These are phyloP conservation scores for Gentiana macrophylla DNA, from an alignment of 257 asterid species.

Conservation along the genomic window DNA sequence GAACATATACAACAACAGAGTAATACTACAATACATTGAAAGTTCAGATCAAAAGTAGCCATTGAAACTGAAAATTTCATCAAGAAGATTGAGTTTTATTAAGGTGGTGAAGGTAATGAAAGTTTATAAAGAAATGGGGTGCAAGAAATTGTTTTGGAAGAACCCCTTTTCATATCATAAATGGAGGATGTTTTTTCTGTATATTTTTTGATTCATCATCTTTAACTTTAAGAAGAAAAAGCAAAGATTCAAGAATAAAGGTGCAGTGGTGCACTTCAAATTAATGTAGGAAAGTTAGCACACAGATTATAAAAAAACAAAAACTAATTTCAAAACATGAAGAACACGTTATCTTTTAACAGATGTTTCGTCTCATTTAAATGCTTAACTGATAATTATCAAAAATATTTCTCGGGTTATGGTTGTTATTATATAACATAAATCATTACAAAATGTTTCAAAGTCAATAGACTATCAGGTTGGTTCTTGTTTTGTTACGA, in stretches of 20 bases:
- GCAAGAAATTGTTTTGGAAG: constrained; percentile 8
- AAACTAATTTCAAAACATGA: no score
- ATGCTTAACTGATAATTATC: no score
- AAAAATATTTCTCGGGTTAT: no score
- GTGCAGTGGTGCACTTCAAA: constrained; percentile 4
- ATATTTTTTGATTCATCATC: constrained; percentile 26
- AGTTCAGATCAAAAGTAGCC: constrained; percentile 11
- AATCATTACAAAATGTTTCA: no score
- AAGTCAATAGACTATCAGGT: no score
- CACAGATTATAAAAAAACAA: no score
- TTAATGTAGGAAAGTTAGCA: no score
- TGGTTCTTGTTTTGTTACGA: no score
- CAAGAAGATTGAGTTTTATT: not conserved
- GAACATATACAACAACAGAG: constrained; percentile 5
- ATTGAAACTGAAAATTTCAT: constrained; percentile 7
- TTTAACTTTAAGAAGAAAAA: constrained; percentile 31
- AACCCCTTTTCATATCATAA: constrained; percentile 4
- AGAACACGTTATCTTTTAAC: no score
- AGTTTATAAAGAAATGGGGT: not conserved
- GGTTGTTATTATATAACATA: no score
- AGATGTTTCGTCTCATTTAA: no score
- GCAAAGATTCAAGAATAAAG: constrained; percentile 24
- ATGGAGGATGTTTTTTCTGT: not conserved
- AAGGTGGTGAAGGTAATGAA: not conserved
- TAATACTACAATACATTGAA: constrained; percentile 8